Base-by-base conservation (phyloP, 2,329 filamentous ascomycete species). In the Scedosporium minutisporum region DNA sequence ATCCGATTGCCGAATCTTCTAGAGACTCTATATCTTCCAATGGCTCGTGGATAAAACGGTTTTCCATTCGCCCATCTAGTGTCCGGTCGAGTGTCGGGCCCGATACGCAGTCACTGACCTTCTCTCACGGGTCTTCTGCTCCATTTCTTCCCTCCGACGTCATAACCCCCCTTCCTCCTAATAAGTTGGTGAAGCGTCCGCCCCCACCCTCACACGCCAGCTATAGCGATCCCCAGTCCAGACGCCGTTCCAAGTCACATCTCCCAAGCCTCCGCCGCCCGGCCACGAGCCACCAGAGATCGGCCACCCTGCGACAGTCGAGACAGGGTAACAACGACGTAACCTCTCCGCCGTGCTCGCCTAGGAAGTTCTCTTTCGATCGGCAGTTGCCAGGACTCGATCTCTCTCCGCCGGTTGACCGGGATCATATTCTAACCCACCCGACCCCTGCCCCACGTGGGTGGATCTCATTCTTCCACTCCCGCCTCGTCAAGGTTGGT, bases 271-370 rank as follows among this genome's bases (percentile, higher is more conserved):
- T 93, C 64, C 85, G 87, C 64, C 80, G 89, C 68, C 90, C 90
- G 61, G 88, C 88, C 57, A 93, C 90, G 18, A 92, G 89, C 72
- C 89, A 92, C 70, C 88, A 93, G 71, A 82, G 90, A 68, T 89
- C 87, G 57, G 86, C 85, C 41, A 90, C 87, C 1, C 76, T 91
- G 29, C 85, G 89, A 67, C 60, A 62, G 29, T 41, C 44, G 1
- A 25, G 48, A 25, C 16, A 18, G 51, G 59, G 10, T 12, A 16
- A 25, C 46, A 58, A 41, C 41, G 46, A 27, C 53, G 18, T 58
- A 16, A 21, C 38, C 9, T 62, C 61, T 10, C 61, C 61, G 3
- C 9, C 21, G 25, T 62, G 10, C 44, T 27, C 25, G 14, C 25
- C 61, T 4, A 66, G 67, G n/a, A 72, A 70, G 38, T 70, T 72